Percentiles rank a stretch among this genome's conserved stretches.
Evolutionary conservation across 495 filamentous ascomycete species (phyloP).

Genomic region (Thozetella sp.): DNA sequence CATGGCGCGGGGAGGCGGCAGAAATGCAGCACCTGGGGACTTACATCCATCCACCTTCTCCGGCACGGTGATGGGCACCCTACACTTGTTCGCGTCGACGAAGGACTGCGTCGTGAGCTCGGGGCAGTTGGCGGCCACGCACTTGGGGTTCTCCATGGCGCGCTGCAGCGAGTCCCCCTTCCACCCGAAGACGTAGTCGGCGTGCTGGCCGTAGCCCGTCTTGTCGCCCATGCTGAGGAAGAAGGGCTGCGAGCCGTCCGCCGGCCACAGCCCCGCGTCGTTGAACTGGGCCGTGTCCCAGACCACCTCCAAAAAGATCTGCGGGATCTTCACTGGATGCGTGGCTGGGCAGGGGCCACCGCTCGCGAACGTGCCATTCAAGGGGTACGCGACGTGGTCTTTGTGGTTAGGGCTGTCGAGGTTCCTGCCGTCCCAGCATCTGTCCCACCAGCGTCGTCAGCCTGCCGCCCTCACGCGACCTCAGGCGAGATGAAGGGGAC

Average conservation of each 20-base stretch:
- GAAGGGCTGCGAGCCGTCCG: conserved; percentile 37
- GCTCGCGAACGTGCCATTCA: conserved; percentile 23
- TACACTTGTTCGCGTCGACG: conserved; percentile 32
- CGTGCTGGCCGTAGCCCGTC: conserved; percentile 37
- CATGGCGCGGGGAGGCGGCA: too few species aligned
- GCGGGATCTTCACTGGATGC: conserved; percentile 38
- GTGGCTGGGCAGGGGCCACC: conserved; percentile 33
- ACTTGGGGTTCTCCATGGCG: conserved; percentile 34
- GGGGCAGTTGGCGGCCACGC: conserved; percentile 30
- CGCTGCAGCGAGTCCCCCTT: conserved; percentile 33
- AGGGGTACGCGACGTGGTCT: conserved; percentile 31
- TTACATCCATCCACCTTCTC: conserved; percentile 38
- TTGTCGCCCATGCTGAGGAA: conserved; percentile 33
- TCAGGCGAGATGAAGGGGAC: too few species aligned
- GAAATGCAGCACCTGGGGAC: too few species aligned
- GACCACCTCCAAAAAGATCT: conserved; percentile 35
- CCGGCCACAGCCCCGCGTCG: conserved; percentile 30
- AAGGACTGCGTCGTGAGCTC: conserved; percentile 27
- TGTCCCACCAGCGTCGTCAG: background rate
- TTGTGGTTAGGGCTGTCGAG: conserved; percentile 31
- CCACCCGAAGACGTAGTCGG: conserved; percentile 46
- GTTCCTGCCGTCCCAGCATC: conserved; percentile 25
- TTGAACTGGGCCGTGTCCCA: conserved; percentile 36
- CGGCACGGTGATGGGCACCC: conserved; percentile 27
- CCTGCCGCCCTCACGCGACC: background rate